These are phyloP conservation scores for Rubia peregrina DNA, from an alignment of 305 asterid genomes.

Conservation along the genomic window DNA sequence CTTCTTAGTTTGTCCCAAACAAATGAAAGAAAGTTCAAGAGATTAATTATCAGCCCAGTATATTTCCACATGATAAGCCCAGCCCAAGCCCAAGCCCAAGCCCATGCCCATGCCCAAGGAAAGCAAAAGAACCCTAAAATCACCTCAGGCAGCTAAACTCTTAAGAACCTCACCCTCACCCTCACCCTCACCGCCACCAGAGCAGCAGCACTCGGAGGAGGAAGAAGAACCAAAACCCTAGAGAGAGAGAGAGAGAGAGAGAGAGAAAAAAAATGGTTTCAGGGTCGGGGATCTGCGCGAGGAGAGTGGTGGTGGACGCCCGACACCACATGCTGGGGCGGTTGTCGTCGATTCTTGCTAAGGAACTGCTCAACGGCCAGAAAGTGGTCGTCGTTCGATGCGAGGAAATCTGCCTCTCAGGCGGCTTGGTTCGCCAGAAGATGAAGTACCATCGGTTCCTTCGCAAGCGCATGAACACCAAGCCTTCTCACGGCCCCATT, in stretches of 20 bases:
- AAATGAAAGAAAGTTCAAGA: no score
- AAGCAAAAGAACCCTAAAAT: slow-evolving; percentile 21
- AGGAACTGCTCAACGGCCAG: slow-evolving; percentile 42
- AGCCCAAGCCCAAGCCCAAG: not conserved
- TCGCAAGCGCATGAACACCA: slow-evolving; percentile 44
- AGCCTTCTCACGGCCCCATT: slow-evolving; percentile 52
- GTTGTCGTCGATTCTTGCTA: slow-evolving; percentile 38
- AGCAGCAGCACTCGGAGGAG: not conserved
- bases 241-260: not conserved
- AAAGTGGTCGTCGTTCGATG: slow-evolving; percentile 44
- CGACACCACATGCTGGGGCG: slow-evolving; percentile 48
- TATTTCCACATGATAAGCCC: no score
- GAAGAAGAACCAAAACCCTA: not conserved
- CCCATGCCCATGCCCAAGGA: slow-evolving; percentile 4
- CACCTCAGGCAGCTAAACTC: not conserved
- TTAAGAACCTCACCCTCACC: not conserved
- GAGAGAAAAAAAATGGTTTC: slow-evolving; percentile 28
- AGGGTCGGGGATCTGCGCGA: slow-evolving; percentile 43
- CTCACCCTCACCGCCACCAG: not conserved
- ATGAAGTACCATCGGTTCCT: slow-evolving; percentile 47
- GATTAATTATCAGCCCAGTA: no score
- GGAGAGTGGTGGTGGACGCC: slow-evolving; percentile 42
- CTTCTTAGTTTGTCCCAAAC: no score
- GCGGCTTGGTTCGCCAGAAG: slow-evolving; percentile 48
- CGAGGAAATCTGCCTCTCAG: slow-evolving; percentile 47